phyloP scores from a whole-genome alignment of 768 basidiomycete species.

The Agrocybe praecox region DNA sequence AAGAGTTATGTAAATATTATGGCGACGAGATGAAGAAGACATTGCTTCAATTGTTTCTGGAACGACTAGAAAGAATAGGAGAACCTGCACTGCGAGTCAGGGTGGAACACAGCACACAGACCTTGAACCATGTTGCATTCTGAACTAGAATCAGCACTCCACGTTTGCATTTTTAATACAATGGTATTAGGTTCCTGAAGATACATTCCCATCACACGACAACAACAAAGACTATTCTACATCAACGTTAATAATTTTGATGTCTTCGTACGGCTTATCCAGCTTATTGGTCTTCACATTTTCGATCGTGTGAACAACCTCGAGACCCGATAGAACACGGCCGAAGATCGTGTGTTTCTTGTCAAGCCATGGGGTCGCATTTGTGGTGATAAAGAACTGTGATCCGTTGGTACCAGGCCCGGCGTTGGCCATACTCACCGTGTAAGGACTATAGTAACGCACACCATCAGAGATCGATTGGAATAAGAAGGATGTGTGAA shows the following conservation, averaged over 20 bases:
- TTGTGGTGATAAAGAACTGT: slow-evolving; percentile 98
- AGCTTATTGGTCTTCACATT: slow-evolving; percentile 83
- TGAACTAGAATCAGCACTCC: not conserved
- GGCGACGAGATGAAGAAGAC: slow-evolving; percentile 9
- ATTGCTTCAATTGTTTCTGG: slow-evolving; percentile 35
- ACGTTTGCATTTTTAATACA: not conserved
- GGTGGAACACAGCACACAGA: slow-evolving; percentile 6
- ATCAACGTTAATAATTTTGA: slow-evolving; percentile 84
- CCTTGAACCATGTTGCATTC: slow-evolving; percentile 14
- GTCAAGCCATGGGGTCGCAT: slow-evolving; percentile 91
- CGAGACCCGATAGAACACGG: slow-evolving; percentile 81
- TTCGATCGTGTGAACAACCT: slow-evolving; percentile 91
- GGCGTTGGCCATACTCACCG: slow-evolving; percentile 93
- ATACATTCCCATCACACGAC: not conserved
- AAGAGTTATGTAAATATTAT: not conserved
- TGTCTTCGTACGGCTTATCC: slow-evolving; percentile 92
- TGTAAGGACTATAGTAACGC: slow-evolving; percentile 71
- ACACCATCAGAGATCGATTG: slow-evolving; percentile 1
- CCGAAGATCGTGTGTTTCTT: slow-evolving; percentile 94
- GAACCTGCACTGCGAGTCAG: not conserved
- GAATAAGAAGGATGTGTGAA: not conserved
- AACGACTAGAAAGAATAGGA: slow-evolving; percentile 21
- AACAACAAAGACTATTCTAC: slow-evolving; percentile 50
- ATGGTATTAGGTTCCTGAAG: not conserved
- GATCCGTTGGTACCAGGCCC: slow-evolving; percentile 91